Conservation (phyloP, 805 yeast genomes). For the Candida boleticola region DNA sequence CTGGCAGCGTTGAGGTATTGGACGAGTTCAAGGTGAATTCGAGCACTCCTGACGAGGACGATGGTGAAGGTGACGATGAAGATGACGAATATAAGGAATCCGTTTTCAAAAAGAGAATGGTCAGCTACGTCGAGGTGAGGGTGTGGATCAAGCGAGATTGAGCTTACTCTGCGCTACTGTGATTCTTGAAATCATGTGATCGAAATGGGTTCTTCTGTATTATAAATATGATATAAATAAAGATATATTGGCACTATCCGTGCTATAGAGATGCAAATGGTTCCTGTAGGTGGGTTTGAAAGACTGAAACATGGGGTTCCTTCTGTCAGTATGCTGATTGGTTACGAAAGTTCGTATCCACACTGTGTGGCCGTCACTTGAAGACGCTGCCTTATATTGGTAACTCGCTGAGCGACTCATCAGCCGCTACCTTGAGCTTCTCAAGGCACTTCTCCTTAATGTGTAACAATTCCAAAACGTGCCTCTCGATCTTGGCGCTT, state of each 20-base stretch:
- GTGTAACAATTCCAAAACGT: conserved; percentile 49
- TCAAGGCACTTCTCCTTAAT: conserved; percentile 40
- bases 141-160: conserved; percentile 32
- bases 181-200: neutral
- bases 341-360: no score
- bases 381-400: no score
- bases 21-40: conserved; percentile 55
- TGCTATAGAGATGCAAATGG: no score
- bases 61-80: conserved; percentile 12
- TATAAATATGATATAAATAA: no score
- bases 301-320: no score
- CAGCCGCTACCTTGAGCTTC: conserved; percentile 12
- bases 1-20: conserved; percentile 64
- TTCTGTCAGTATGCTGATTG: no score
- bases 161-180: no score
- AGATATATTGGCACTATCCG: no score
- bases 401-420: no score
- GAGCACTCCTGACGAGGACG: neutral
- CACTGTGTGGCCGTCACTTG: no score
- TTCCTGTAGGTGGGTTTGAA: no score
- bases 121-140: conserved; percentile 46
- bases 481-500: conserved; percentile 41
- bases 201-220: no score
- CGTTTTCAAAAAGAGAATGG: conserved; percentile 41
- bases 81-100: conserved; percentile 33